Percentiles rank a stretch among this genome's conserved stretches.
phyloP scores from a whole-genome alignment of 139 green algal genomes.

The Tetraselmis chui region DNA sequence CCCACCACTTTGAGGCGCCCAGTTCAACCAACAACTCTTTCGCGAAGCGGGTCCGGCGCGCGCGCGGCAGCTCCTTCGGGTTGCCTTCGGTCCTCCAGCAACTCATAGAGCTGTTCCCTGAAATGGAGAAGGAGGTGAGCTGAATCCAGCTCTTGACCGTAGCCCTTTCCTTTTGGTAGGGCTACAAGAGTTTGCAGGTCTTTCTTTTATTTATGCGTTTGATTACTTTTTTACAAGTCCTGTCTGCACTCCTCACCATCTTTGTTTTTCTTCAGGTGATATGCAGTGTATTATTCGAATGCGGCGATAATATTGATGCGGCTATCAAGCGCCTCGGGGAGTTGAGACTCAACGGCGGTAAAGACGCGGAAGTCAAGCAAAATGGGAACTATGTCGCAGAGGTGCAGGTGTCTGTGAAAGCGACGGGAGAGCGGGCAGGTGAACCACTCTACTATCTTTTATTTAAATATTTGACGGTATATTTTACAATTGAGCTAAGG shows the following conservation, averaged over 20 bases:
- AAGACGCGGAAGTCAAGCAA: not conserved
- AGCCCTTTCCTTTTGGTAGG: too few species aligned
- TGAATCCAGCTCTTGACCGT: too few species aligned
- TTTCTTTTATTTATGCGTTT: too few species aligned
- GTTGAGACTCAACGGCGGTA: constrained; percentile 38
- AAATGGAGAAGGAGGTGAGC: not conserved
- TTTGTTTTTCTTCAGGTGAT: not conserved
- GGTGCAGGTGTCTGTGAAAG: not conserved
- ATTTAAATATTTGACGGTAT: too few species aligned
- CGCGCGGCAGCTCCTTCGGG: not conserved
- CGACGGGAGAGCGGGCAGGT: not conserved
- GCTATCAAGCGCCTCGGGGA: constrained; percentile 63
- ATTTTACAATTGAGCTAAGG: too few species aligned
- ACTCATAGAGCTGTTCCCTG: not conserved
- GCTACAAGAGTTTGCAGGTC: too few species aligned
- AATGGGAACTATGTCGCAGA: not conserved
- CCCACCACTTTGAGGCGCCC: not conserved
- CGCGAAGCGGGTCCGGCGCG: not conserved
- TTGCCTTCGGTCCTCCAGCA: not conserved
- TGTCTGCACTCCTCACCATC: too few species aligned
- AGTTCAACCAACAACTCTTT: not conserved
- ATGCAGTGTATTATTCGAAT: constrained; percentile 46
- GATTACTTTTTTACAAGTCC: too few species aligned
- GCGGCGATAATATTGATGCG: constrained; percentile 69
- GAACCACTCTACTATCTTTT: too few species aligned